Base-by-base conservation (phyloP, 371 early-diverging fungal species). In the Apophysomyces sp. region DNA sequence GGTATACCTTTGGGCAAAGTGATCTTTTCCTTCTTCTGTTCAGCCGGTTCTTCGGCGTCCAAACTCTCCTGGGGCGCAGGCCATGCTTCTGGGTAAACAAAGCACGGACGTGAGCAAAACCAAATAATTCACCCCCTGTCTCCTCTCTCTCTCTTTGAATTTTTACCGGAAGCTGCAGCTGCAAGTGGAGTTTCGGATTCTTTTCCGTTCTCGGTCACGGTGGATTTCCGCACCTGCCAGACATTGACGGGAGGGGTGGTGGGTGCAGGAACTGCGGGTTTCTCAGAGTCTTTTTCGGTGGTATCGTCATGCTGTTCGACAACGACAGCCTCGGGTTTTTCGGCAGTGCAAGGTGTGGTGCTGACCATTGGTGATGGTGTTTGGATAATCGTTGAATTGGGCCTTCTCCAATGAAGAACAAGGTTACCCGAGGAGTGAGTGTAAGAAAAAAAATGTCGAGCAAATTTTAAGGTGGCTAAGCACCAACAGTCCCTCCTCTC, bases 231-330 rank as follows among this genome's bases (percentile, higher is more conserved):
- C 26, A 72, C 80, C 57, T 81, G 76, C 86, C 86, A 86, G 52
- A 80, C 74, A 71, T 80, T 86, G 58, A 81, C 82, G 37, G 79
- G 67, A 52, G 86, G 84, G 52, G 77, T 73, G 24, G 83, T 73
- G 24, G 83, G 81, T 40, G 81, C 81, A 24, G 78, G 78, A 21
- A 81, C 61, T 5, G 61, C 63, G 52, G 69, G 65, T 34, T 73
- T 69, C 62, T 71, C 68, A 36, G 37, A 37, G n/a, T 55, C 39
- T 36, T 32, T 55, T 9, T 55, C 34, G 58, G 53, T 65, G 37
- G 49, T 59, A 34, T 44, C 41, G 52, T 57, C 57, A 55, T 55
- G 31, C 31, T 55, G 49, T 21, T 55, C 56, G 21, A 39, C 56
- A 55, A 36, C 37, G 16, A 55, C 26, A 18, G 56, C 34, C 31